Base-by-base conservation (phyloP, 805 yeast genomes). In the Saccharomyces mikatae region DNA sequence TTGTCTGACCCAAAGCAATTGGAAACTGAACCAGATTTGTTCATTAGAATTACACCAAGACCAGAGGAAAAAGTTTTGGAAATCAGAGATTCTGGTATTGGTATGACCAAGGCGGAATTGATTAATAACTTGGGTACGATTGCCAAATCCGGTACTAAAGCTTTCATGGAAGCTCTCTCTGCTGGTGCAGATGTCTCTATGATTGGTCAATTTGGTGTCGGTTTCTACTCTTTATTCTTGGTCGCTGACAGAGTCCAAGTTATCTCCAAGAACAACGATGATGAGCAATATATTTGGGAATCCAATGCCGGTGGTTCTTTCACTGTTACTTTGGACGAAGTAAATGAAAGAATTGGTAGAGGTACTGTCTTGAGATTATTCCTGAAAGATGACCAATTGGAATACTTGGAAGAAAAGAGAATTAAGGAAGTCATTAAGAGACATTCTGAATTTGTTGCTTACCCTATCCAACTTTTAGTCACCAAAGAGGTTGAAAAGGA, bases 131-230 rank as follows among this genome's bases (percentile, higher is more conserved):
- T 94, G 76, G 99, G 99, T 86, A 94, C 98, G 64, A 94, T 94
- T 73, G 99, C 99, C 72, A 94, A 94, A 80, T 94, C 99, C 63
- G 99, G 99, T 80, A 94, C 99, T 68, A 94, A 94, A 81, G 89
- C 96, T 66, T 94, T 94, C 77, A 94, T 94, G 99, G 99, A 94
- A 80, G 99, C 99, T 64, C 82, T 95, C 63, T 86, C 96, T 63
- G 98, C 97, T 62, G 99, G 99, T 79, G 99, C 99, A 59, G 99
- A 94, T 76, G 97, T 94, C 60, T 91, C 98, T 62, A 94, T 94
- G 99, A 94, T 94, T 79, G 99, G 99, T 83, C 99, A 94, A 80
- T 94, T 94, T 81, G 99, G 99, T 90, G 99, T 94, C 68, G 99
- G 99, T 85, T 94, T 94, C 92, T 94, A 94, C 86, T 94, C 99